Conservation (phyloP, 2,329 filamentous ascomycete genomes). For the Epichloe typhina region DNA sequence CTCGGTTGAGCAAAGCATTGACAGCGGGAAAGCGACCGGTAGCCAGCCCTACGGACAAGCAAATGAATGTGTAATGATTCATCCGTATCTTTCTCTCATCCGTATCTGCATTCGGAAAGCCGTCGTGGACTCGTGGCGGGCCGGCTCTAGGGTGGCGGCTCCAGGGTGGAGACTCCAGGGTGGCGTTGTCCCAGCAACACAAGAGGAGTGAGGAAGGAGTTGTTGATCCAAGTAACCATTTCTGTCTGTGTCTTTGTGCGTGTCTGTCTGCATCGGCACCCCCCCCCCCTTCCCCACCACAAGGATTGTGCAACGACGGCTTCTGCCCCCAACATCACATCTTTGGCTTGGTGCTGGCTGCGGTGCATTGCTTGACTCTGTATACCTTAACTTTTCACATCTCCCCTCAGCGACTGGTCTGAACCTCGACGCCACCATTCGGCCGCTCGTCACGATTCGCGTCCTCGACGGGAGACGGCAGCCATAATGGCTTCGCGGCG, state of each 20-base stretch:
- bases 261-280: neutral
- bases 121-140: neutral
- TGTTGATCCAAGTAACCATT: neutral
- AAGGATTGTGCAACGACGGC: slow-evolving; percentile 3
- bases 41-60: too few species aligned
- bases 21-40: too few species aligned
- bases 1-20: too few species aligned
- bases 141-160: too few species aligned
- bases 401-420: neutral
- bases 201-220: neutral
- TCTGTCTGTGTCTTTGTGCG: slow-evolving; percentile 1
- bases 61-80: too few species aligned
- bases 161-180: neutral
- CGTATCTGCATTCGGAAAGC: too few species aligned
- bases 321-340: neutral
- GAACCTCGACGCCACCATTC: neutral
- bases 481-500: slow-evolving; percentile 7
- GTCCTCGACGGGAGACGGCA: neutral
- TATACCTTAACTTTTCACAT: neutral
- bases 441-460: neutral
- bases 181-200: neutral
- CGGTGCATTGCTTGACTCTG: neutral
- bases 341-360: neutral
- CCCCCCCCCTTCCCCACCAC: neutral
- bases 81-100: too few species aligned